phyloP scores from a whole-genome alignment of 192 early-diverging fungal genomes.

The Chytriomyces confervae region DNA sequence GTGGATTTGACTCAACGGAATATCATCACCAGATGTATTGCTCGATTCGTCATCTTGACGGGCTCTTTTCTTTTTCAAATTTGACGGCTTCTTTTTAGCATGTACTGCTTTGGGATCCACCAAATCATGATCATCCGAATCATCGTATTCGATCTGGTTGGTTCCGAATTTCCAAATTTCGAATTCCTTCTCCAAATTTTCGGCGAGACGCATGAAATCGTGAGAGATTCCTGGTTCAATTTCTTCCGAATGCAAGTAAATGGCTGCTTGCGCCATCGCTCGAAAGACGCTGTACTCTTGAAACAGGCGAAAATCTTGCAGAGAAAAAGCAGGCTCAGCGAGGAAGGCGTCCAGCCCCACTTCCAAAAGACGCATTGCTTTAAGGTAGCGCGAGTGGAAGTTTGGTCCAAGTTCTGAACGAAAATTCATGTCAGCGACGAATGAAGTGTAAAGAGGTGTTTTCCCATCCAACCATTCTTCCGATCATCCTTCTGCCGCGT shows the following conservation, averaged over 20 bases:
- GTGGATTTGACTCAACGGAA: no score
- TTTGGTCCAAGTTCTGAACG: not conserved
- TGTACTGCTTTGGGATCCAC: no score
- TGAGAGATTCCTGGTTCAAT: not conserved
- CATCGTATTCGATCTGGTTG: no score
- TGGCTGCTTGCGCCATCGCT: not conserved
- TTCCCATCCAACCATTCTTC: not conserved
- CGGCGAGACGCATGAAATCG: not conserved
- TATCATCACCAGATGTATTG: no score
- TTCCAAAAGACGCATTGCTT: not conserved
- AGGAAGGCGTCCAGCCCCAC: not conserved
- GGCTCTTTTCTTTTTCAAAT: no score
- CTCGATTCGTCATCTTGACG: no score
- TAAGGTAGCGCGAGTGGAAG: not conserved
- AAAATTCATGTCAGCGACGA: not conserved
- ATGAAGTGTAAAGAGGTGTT: no score
- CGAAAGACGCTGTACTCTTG: not conserved
- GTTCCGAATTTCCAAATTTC: not conserved
- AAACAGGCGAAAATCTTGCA: not conserved
- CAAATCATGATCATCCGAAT: no score
- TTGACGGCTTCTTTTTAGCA: no score
- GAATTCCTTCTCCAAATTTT: not conserved
- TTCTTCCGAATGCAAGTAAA: not conserved
- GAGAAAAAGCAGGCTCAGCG: not conserved
- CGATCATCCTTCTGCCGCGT: not conserved